These are phyloP conservation scores for Trichoderma breve DNA, from an alignment of 2,329 filamentous ascomycete genomes.

Conservation along the genomic window DNA sequence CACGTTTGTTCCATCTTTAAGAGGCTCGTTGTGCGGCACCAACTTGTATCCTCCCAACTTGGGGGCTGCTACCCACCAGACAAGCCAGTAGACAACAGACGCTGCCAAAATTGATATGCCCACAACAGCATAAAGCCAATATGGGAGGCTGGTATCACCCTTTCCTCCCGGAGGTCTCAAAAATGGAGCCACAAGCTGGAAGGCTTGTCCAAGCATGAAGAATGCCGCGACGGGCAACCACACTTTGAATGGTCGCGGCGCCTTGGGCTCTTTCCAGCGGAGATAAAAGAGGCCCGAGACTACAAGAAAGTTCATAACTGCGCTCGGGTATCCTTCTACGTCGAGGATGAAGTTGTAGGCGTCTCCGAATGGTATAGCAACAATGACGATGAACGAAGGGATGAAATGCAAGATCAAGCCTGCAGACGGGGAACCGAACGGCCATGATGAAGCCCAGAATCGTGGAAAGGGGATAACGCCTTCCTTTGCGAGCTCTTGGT, in stretches of 20 bases:
- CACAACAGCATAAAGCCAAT: conserved; percentile 28
- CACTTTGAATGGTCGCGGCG: conserved; percentile 24
- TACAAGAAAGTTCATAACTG: conserved; percentile 23
- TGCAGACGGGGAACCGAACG: conserved; percentile 22
- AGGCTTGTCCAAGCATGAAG: conserved; percentile 25
- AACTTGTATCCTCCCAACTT: conserved; percentile 24
- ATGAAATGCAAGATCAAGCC: conserved; percentile 23
- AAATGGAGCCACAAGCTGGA: conserved; percentile 26
- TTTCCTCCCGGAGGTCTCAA: conserved; percentile 23
- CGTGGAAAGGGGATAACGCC: conserved; percentile 22
- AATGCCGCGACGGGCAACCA: conserved; percentile 25
- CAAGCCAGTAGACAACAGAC: conserved; percentile 26
- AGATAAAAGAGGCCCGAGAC: conserved; percentile 24
- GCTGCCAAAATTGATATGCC: conserved; percentile 23
- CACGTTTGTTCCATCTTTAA: conserved; percentile 26
- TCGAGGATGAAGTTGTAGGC: conserved; percentile 24
- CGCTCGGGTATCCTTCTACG: conserved; percentile 21
- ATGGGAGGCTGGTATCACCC: conserved; percentile 26
- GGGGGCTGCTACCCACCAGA: conserved; percentile 26
- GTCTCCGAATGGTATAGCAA: conserved; percentile 25
- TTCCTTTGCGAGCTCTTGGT: conserved; percentile 24
- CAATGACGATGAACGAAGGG: conserved; percentile 24
- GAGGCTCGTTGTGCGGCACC: conserved; percentile 25
- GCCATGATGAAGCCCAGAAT: conserved; percentile 24
- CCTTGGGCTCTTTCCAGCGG: conserved; percentile 21